Conservation (phyloP, 2,329 filamentous ascomycete species). For the Talaromyces sp. region DNA sequence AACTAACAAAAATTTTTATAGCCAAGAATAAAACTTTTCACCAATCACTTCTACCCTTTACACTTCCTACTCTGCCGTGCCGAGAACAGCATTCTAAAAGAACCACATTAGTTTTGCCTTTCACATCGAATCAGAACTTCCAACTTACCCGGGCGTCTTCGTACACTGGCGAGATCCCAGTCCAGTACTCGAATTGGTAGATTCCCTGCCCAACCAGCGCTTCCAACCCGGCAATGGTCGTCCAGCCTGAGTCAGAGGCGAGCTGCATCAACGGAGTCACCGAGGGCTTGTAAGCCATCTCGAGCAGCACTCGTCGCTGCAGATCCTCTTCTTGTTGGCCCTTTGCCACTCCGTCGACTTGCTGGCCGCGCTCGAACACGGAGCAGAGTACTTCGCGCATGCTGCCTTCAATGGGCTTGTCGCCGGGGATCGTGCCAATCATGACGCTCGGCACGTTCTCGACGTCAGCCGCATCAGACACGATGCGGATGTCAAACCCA, state of each 20-base stretch:
- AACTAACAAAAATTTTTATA: neutral
- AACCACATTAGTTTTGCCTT: constrained; percentile 3
- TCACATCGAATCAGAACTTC: neutral
- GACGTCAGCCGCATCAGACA: constrained; percentile 53
- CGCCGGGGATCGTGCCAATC: constrained; percentile 86
- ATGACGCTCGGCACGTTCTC: constrained; percentile 61
- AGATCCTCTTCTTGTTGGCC: constrained; percentile 28
- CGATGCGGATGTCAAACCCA: constrained; percentile 64
- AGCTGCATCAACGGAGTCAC: constrained; percentile 81
- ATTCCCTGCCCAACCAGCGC: constrained; percentile 80
- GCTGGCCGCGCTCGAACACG: constrained; percentile 45
- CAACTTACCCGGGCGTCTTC: constrained; percentile 57
- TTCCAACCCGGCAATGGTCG: constrained; percentile 78
- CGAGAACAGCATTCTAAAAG: constrained; percentile 24
- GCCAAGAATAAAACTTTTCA: neutral
- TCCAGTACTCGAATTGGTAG: constrained; percentile 85
- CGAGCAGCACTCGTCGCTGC: constrained; percentile 62
- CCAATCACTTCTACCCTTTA: neutral
- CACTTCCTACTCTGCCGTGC: constrained; percentile 9
- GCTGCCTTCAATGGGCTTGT: constrained; percentile 69
- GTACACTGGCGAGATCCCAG: constrained; percentile 70
- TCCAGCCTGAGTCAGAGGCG: constrained; percentile 73
- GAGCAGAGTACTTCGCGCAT: constrained; percentile 61
- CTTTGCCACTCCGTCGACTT: constrained; percentile 40
- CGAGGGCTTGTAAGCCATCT: constrained; percentile 94